Evolutionary conservation across 1,284 basidiomycete species (phyloP), one percentile per base, ranked within the genome.

Genomic region (Lentinus polychrous): DNA sequence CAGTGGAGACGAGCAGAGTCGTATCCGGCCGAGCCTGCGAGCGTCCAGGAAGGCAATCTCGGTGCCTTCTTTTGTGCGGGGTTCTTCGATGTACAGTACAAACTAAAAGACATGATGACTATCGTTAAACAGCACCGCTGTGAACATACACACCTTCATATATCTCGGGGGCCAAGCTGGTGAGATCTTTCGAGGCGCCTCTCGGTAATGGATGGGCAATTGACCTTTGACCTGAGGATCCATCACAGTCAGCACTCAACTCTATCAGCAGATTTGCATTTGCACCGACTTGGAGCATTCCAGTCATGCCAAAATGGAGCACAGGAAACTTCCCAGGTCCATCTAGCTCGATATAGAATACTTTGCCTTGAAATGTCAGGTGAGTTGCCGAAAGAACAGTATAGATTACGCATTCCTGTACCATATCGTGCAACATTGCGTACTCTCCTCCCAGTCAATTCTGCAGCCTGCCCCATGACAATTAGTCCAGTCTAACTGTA

Each of bases 241-340:
- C 6, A 42, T 22, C 17, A 20, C 11, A 10, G 10, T 12, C 11
- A 39, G 17, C 10, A 12, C 10, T 11, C 18, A 8, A 39, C 17
- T 17, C 11, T 8, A 10, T 17, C 10, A 39, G 18, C 10, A 10
- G 12, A 22, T 45, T 14, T n/a, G n/a, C 32, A 18, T 14, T 7
- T 23, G 23, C 10, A 31, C 18, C 8, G 52, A 85, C 84, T 68
- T 86, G 81, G 33, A 91, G 70, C 80, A 83, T 82, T 8, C 88
- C 87, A 2, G 86, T 90, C 88, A 91, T 91, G 1, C 88, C 88
- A 56, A 91, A 87, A 61, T 91, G 87, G 49, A 90, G 68, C 3
- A 90, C 81, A 2, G 86, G 87, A 54, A 77, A 66, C 58, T 71
- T 70, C 0, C 85, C 85, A 18, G 71, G 55, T 2, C 85, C 86